Conservation (phyloP, 2,329 filamentous ascomycete genomes). For the Boeremia exigua region DNA sequence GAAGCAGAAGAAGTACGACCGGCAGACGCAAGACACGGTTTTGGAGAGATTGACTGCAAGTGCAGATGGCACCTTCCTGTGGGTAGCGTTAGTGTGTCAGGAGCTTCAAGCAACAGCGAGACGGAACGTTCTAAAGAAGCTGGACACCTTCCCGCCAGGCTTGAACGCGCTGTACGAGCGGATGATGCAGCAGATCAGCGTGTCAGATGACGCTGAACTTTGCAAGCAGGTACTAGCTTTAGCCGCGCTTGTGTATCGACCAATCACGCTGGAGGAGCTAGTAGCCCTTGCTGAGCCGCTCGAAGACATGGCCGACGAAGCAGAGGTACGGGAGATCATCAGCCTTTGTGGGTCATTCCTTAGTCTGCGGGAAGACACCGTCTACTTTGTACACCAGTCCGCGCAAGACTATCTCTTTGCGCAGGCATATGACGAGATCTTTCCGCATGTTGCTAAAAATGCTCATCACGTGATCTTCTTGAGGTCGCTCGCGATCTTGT, state of each 20-base stretch:
- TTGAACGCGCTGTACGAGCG: conserved; percentile 48
- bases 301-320: conserved; percentile 14
- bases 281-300: conserved; percentile 22
- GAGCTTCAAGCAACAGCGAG: conserved; percentile 28
- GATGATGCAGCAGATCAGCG: conserved; percentile 48
- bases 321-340: conserved; percentile 31
- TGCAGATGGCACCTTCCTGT: no score
- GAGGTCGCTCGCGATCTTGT: conserved; percentile 40
- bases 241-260: conserved; percentile 41
- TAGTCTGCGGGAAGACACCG: conserved; percentile 14
- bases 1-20: not conserved
- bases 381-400: conserved; percentile 51
- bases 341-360: conserved; percentile 40
- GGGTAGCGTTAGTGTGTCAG: conserved; percentile 15
- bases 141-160: conserved; percentile 43
- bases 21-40: not conserved
- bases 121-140: conserved; percentile 3
- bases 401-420: conserved; percentile 52
- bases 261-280: conserved; percentile 30
- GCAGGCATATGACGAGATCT: conserved; percentile 29
- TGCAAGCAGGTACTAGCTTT: conserved; percentile 1
- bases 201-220: not conserved
- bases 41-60: not conserved
- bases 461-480: conserved; percentile 23
- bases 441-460: conserved; percentile 24